A percentile compares a stretch with the other conserved stretches of the same genome.
Evolutionary conservation across 1,284 basidiomycete genomes (phyloP).

Genomic region (Ceratobasidium sp.): DNA sequence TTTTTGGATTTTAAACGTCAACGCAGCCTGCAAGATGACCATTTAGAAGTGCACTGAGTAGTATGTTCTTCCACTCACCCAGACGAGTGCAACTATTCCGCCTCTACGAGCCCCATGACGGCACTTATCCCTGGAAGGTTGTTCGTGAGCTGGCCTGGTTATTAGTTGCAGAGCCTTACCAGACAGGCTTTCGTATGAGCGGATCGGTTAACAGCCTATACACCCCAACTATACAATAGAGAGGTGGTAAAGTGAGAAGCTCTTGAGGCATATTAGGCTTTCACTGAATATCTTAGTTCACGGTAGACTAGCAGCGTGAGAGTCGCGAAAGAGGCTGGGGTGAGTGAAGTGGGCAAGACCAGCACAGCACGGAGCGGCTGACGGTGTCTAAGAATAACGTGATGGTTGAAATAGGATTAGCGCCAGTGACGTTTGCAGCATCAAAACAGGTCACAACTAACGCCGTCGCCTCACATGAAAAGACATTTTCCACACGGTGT

Average conservation of each 20-base stretch:
- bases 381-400: constrained; percentile 18
- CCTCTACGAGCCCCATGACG: constrained; percentile 70
- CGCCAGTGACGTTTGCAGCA: constrained; percentile 25
- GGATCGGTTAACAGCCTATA: constrained; percentile 75
- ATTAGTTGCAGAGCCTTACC: constrained; percentile 50
- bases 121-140: constrained; percentile 62
- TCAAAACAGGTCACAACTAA: too few species aligned
- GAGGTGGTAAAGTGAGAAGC: constrained; percentile 73
- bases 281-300: too few species aligned
- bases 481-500: too few species aligned
- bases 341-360: background rate
- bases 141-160: too few species aligned
- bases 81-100: constrained; percentile 64
- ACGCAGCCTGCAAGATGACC: constrained; percentile 55
- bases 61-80: constrained; percentile 66
- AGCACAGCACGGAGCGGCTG: background rate
- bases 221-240: constrained; percentile 75
- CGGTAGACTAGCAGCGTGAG: background rate
- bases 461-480: too few species aligned
- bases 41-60: too few species aligned
- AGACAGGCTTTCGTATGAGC: constrained; percentile 69
- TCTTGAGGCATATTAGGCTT: constrained; percentile 43
- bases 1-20: constrained; percentile 70
- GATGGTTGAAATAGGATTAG: background rate
- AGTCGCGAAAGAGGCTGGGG: background rate